Conservation (phyloP, 805 yeast genomes). For the Candida easanensis region DNA sequence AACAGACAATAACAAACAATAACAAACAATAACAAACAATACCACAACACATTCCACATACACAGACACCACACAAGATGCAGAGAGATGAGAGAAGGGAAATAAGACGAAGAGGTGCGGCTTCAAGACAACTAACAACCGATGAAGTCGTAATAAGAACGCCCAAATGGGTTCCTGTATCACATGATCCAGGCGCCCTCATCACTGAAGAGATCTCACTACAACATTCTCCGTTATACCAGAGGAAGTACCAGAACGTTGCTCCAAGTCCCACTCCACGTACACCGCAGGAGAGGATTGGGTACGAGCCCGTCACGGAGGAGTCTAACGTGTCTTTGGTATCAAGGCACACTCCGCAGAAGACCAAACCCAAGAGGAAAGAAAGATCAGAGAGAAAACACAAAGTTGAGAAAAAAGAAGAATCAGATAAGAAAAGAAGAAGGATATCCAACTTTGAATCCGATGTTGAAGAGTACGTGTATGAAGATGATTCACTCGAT, state of each 20-base stretch:
- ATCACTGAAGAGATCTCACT: slow-evolving; percentile 18
- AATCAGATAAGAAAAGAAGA: background rate
- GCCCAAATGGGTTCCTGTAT: slow-evolving; percentile 18
- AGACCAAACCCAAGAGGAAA: too few relatives aligned
- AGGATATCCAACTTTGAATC: background rate
- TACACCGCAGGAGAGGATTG: slow-evolving; percentile 3
- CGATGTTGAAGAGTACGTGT: slow-evolving; percentile 2
- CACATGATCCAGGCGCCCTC: slow-evolving; percentile 20
- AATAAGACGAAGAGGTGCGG: slow-evolving; percentile 20
- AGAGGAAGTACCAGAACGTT: background rate
- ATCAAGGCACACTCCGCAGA: slow-evolving; percentile 12
- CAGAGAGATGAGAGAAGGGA: slow-evolving; percentile 19
- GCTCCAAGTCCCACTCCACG: background rate
- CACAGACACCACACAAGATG: too few relatives aligned
- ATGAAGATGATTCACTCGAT: slow-evolving; percentile 5
- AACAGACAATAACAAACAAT: too few relatives aligned
- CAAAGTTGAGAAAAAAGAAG: background rate
- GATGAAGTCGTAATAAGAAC: slow-evolving; percentile 12
- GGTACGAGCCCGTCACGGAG: slow-evolving; percentile 7
- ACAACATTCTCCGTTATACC: slow-evolving; percentile 11
- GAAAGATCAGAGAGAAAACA: background rate
- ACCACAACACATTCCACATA: too few relatives aligned
- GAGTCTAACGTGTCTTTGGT: slow-evolving; percentile 15
- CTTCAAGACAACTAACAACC: slow-evolving; percentile 7
- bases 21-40: too few relatives aligned